Evolutionary conservation across 495 filamentous ascomycete genomes (phyloP), one percentile per base, ranked within the genome.

Genomic region (Symbiotaphrina buchneri): DNA sequence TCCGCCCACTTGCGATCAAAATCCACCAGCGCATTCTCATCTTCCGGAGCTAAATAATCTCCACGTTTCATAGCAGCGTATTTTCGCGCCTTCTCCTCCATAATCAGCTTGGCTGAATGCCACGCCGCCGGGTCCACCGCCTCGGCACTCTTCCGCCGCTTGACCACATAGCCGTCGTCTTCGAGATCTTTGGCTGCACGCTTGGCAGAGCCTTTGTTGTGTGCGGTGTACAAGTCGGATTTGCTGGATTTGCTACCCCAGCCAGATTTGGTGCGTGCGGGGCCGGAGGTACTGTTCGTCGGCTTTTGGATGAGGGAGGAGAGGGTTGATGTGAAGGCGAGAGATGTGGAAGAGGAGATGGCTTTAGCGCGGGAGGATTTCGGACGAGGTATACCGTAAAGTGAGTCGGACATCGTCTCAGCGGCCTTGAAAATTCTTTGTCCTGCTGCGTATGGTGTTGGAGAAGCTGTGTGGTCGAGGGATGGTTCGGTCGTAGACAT

Each of bases 1-100:
- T 90, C 79, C 0, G 72, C 80, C 81, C 85, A 93, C 51, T 95
- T 97, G 26, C 69, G 58, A 51, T 94, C 84, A 45, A 95, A 97
- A 54, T 97, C 87, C 0, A 97, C 72, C 14, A 85, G 52, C 6
- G 51, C 65, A 24, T 47, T 44, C 29, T 49, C 51, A 11, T 21
- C 21, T 0, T 24, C 49, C 0, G 48, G 44, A 4, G 49, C 52
- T 31, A 59, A 62, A 52, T 54, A 68, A 37, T 66, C 81, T 35
- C 63, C 76, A 34, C 72, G 55, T 49, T 85, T 84, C 71, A 97
- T 68, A 28, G 74, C 67, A 0, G 72, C 65, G 50, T 97, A 97
- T 13, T 83, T 45, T 3, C 71, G 63, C 26, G 73, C 79, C 49
- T 97, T 97, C 49, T 81, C 69, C 39, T 82, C 71, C 72, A 97